A percentile compares a stretch with the other conserved stretches of the same genome.
phyloP scores from a whole-genome alignment of 495 filamentous ascomycete genomes.

The Neurospora sp. region DNA sequence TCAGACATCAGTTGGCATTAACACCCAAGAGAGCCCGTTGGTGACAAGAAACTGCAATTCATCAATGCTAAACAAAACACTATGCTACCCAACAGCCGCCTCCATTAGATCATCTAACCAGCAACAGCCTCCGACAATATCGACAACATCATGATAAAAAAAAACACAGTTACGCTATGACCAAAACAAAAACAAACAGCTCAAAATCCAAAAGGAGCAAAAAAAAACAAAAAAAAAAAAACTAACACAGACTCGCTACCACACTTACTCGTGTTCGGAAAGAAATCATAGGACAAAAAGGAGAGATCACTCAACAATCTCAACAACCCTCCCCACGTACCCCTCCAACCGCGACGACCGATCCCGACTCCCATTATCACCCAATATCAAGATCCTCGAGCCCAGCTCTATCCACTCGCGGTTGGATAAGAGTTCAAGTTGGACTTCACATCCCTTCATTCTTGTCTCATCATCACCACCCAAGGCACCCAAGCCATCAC shows the following conservation, averaged over 20 bases:
- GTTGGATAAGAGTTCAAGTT: constrained; percentile 62
- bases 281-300: not conserved
- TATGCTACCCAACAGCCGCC: not conserved
- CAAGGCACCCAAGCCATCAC: not conserved
- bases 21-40: not conserved
- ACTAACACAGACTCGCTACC: not conserved
- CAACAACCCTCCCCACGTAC: constrained; percentile 52
- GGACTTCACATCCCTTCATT: constrained; percentile 48
- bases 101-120: not conserved
- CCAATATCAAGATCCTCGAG: constrained; percentile 61
- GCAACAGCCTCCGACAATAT: not conserved
- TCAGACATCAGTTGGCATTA: not conserved
- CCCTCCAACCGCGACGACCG: constrained; percentile 51
- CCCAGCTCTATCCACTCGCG: constrained; percentile 82
- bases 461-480: constrained; percentile 17
- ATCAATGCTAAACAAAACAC: not conserved
- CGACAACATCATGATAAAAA: not conserved
- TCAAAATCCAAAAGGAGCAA: not conserved
- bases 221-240: too few species aligned
- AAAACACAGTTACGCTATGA: not conserved
- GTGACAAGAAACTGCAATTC: not conserved
- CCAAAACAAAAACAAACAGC: not conserved
- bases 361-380: constrained; percentile 42
- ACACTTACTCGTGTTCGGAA: too few species aligned
- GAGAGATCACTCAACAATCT: constrained; percentile 37